Percentiles rank a stretch among this genome's conserved stretches.
phyloP scores from a whole-genome alignment of 1,139 yeast species.

The Geotrichum bryndzae region DNA sequence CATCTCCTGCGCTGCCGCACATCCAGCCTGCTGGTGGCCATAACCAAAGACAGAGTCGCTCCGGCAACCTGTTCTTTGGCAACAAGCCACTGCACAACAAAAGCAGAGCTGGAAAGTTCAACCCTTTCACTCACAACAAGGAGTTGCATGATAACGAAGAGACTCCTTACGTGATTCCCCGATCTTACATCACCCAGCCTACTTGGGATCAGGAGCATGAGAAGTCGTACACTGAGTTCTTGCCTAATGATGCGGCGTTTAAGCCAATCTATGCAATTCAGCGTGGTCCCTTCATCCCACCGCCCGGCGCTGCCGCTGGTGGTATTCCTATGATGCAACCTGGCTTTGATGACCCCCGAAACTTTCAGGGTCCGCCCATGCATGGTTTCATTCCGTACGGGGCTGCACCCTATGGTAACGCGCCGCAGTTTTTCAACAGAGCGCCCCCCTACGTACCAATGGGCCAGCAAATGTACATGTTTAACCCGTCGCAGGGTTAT shows the following conservation, averaged over 20 bases:
- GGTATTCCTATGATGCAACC: slow-evolving; percentile 26
- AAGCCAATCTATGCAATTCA: slow-evolving; percentile 16
- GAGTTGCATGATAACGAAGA: slow-evolving; percentile 34
- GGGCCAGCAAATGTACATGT: slow-evolving; percentile 13
- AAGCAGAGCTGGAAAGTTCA: slow-evolving; percentile 46
- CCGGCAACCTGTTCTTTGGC: slow-evolving; percentile 40
- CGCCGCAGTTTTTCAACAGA: slow-evolving; percentile 24
- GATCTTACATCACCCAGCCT: slow-evolving; percentile 70
- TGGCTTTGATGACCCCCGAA: slow-evolving; percentile 25
- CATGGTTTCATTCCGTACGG: slow-evolving; percentile 25
- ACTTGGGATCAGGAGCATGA: slow-evolving; percentile 52
- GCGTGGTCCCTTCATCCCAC: slow-evolving; percentile 20
- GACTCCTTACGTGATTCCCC: slow-evolving; percentile 45
- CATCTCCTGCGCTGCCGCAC: slow-evolving; percentile 19
- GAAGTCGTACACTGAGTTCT: slow-evolving; percentile 24
- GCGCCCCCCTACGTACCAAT: slow-evolving; percentile 22
- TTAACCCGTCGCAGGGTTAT: slow-evolving; percentile 12
- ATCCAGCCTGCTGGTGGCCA: slow-evolving; percentile 8
- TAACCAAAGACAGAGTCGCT: slow-evolving; percentile 8
- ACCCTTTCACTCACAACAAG: slow-evolving; percentile 45
- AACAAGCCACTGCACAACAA: slow-evolving; percentile 46
- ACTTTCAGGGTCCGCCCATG: slow-evolving; percentile 26
- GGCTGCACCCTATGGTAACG: slow-evolving; percentile 21
- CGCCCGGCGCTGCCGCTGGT: slow-evolving; percentile 18
- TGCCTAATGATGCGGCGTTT: slow-evolving; percentile 15